These are phyloP conservation scores for Leucaena leucocephala DNA, from an alignment of 306 rosid species.

Conservation along the genomic window DNA sequence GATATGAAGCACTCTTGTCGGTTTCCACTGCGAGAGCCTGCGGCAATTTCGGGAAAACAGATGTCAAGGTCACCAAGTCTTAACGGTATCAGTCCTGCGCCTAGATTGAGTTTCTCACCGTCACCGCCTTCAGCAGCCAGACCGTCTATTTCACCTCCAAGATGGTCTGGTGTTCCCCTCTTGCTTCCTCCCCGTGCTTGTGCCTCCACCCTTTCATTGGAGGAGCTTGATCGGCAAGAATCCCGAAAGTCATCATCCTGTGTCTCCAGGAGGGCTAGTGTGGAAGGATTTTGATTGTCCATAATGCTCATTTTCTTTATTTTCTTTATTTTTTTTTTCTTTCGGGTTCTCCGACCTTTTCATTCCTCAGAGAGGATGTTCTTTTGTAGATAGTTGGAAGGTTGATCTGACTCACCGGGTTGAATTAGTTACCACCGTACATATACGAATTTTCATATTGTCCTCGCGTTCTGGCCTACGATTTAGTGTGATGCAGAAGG, in stretches of 20 bases:
- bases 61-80: slow-evolving; percentile 67
- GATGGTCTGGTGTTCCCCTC: slow-evolving; percentile 41
- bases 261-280: slow-evolving; percentile 48
- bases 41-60: slow-evolving; percentile 43
- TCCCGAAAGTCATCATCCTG: slow-evolving; percentile 57
- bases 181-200: slow-evolving; percentile 54
- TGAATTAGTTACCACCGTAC: slow-evolving; percentile 32
- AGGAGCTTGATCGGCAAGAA: slow-evolving; percentile 56
- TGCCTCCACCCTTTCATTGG: slow-evolving; percentile 53
- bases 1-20: slow-evolving; percentile 63
- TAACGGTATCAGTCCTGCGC: slow-evolving; percentile 55
- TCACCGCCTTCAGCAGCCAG: slow-evolving; percentile 51
- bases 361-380: slow-evolving; percentile 41
- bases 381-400: slow-evolving; percentile 54
- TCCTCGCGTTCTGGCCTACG: background rate
- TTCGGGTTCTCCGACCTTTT: slow-evolving; percentile 43
- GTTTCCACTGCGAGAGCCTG: slow-evolving; percentile 76
- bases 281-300: slow-evolving; percentile 65
- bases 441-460: slow-evolving; percentile 16
- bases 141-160: slow-evolving; percentile 55
- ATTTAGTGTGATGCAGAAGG: background rate
- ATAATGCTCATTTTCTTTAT: slow-evolving; percentile 31
- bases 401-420: slow-evolving; percentile 29
- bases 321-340: slow-evolving; percentile 14
- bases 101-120: slow-evolving; percentile 60